Evolutionary conservation across 1,139 yeast genomes (phyloP).

Genomic region (Magnusiomyces clavatus): DNA sequence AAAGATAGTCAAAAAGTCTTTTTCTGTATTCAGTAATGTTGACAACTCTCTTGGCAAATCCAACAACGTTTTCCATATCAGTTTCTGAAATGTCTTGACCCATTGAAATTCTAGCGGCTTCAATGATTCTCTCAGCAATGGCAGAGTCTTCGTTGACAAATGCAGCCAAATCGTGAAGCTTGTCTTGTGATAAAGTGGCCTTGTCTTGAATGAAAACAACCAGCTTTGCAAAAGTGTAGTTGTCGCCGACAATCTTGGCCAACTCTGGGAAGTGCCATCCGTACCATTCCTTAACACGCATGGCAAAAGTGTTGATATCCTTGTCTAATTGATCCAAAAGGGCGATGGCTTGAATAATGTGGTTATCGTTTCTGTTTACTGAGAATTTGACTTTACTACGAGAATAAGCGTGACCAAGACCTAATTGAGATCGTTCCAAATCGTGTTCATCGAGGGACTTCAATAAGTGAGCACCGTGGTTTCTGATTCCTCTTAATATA

Average conservation of each 20-base stretch:
- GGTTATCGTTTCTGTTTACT: slow-evolving; percentile 97
- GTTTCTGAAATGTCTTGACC: slow-evolving; percentile 92
- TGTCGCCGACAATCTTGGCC: slow-evolving; percentile 93
- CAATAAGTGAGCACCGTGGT: slow-evolving; percentile 79
- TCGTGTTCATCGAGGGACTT: slow-evolving; percentile 94
- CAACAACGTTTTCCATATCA: slow-evolving; percentile 77
- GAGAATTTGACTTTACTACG: slow-evolving; percentile 98
- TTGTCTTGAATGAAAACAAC: slow-evolving; percentile 83
- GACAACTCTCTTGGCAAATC: slow-evolving; percentile 90
- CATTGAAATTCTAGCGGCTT: slow-evolving; percentile 98
- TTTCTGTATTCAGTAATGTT: slow-evolving; percentile 93
- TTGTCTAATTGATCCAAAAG: slow-evolving; percentile 93
- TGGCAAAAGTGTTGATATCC: slow-evolving; percentile 93
- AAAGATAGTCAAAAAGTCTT: slow-evolving; percentile 78
- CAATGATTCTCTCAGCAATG: slow-evolving; percentile 81
- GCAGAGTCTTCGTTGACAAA: slow-evolving; percentile 89
- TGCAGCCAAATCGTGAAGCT: slow-evolving; percentile 83
- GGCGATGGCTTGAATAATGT: slow-evolving; percentile 97
- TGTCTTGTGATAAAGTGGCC: slow-evolving; percentile 74
- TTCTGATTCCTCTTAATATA: slow-evolving; percentile 88
- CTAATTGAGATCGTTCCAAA: slow-evolving; percentile 95
- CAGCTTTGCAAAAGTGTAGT: slow-evolving; percentile 68
- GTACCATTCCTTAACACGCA: slow-evolving; percentile 98
- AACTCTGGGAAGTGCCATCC: slow-evolving; percentile 99
- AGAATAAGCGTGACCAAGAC: slow-evolving; percentile 98